Evolutionary conservation across 257 asterid genomes (phyloP), one percentile per base, ranked within the genome.

Genomic region (Ligustrum vulgare): DNA sequence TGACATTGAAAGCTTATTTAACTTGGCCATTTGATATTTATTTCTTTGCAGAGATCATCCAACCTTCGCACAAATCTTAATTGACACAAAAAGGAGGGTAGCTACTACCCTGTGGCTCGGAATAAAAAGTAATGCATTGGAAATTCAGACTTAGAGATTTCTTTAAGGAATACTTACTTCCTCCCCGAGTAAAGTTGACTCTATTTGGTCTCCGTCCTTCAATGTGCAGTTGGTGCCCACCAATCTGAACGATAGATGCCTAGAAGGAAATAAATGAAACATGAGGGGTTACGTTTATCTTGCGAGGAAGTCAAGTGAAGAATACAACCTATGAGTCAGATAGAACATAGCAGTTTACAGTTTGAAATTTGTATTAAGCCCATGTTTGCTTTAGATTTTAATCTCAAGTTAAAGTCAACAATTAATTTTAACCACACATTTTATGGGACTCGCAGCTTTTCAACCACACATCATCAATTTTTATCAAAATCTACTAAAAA

Each of bases 181-280:
- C 98, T 8, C 92, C 92, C 47, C 96, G 91, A 74, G 80, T 67
- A 37, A 86, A 72, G 74, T 73, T 84, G 81, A 87, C 84, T 83
- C 98, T 84, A 87, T 86, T 93, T 5, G 97, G 97, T 86, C 97
- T 86, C 72, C 99, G 87, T 63, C 98, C 99, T 90, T 95, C 99
- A 68, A 93, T 86, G 84, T 89, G 87, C 75, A 95, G 92, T 73
- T 88, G 97, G 80, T 95, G 86, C 43, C 89, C 91, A 67, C 84
- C 90, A 74, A 95, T 86, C 80, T 87, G 87, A 78, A 95, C 97
- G 20, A 80, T 75, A 25, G 96, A 87, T 78, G 98, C 99, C 99
- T 95, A 79, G 72, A 86, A 82, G 75, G 41, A 63, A 70, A 66
- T 13, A 73, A 60, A 67, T 37, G 65, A 39, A 76, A 41, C 47